A percentile compares a stretch with the other conserved stretches of the same genome.
Evolutionary conservation across 139 green algal genomes (phyloP).

Genomic region (Pycnococcus provasolii): DNA sequence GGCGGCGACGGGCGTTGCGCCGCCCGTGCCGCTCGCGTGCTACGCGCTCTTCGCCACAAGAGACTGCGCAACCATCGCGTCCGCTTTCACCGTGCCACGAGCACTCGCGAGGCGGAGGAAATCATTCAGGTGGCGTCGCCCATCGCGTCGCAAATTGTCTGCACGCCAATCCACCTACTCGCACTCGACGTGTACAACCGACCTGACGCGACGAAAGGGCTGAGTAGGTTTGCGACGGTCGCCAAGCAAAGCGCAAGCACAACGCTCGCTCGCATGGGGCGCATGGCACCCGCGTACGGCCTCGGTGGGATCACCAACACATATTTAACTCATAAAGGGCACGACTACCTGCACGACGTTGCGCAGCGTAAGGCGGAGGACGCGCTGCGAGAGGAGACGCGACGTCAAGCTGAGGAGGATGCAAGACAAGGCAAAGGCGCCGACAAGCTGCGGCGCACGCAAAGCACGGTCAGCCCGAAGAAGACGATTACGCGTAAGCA

Average conservation of each 20-base stretch:
- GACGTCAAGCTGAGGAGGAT: too few relatives aligned
- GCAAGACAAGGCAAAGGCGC: too few relatives aligned
- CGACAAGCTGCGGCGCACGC: too few relatives aligned
- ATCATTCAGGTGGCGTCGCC: neutral
- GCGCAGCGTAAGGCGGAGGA: too few relatives aligned
- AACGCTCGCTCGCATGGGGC: neutral
- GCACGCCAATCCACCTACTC: constrained; percentile 11
- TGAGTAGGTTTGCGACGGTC: neutral
- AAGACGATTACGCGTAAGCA: too few relatives aligned
- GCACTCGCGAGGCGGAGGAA: neutral
- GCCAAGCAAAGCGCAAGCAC: neutral
- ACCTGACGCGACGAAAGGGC: neutral
- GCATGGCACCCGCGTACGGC: constrained; percentile 13
- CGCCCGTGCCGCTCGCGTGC: neutral
- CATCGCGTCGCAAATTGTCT: neutral
- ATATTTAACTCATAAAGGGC: neutral
- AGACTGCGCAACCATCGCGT: constrained; percentile 4
- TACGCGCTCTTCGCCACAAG: constrained; percentile 6
- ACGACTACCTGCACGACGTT: neutral
- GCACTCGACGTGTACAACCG: neutral
- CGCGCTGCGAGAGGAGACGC: too few relatives aligned
- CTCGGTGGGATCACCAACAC: constrained; percentile 9
- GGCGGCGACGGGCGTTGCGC: neutral
- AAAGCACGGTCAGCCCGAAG: too few relatives aligned
- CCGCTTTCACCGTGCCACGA: constrained; percentile 3